Evolutionary conservation across 768 basidiomycete species (phyloP), one percentile per base, ranked within the genome.

Genomic region (Collybiopsis confluens): DNA sequence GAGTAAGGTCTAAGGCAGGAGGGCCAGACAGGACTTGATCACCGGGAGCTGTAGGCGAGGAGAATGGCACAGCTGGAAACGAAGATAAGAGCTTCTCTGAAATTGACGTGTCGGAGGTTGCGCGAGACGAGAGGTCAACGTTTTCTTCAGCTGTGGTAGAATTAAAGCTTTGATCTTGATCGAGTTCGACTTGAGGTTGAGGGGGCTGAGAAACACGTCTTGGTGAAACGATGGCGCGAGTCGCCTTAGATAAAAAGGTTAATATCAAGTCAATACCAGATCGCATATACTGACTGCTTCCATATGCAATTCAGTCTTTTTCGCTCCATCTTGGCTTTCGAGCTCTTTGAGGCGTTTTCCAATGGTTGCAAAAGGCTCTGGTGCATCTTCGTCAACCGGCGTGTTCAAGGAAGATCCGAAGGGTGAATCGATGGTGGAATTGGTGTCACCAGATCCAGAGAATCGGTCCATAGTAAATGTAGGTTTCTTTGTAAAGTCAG

Each of bases 371-470:
- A 61, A 59, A 2, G 58, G 60, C 21, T 58, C 48, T n/a, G 48
- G 35, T 16, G 42, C 53, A 27, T 67, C 59, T 54, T 73, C 73
- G 50, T 76, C 74, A 4, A 65, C 64, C 13, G 76, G 76, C 27
- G 76, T 77, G 20, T 70, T 70, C 2, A 77, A 62, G 33, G 62
- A 65, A 7, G 75, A 76, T 11, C 65, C 67, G 52, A 76, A 73
- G 0, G 73, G 68, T 40, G 76, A 75, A 35, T 77, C 64, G 18
- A 48, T 33, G 26, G 47, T 48, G 15, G 47, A 48, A 38, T 48
- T 33, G 2, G 76, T 75, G 48, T 68, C 64, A 33, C 62, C 67
- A 26, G 75, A 75, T 3, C 52, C 43, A 36, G 27, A 42, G 15
- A 30, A 40, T n/a, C 52, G 52, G 35, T 53, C 43, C 52, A 53